Percentiles rank a stretch among this genome's conserved stretches.
phyloP scores from a whole-genome alignment of 2,329 filamentous ascomycete genomes.

The Cercospora brassicicola region DNA sequence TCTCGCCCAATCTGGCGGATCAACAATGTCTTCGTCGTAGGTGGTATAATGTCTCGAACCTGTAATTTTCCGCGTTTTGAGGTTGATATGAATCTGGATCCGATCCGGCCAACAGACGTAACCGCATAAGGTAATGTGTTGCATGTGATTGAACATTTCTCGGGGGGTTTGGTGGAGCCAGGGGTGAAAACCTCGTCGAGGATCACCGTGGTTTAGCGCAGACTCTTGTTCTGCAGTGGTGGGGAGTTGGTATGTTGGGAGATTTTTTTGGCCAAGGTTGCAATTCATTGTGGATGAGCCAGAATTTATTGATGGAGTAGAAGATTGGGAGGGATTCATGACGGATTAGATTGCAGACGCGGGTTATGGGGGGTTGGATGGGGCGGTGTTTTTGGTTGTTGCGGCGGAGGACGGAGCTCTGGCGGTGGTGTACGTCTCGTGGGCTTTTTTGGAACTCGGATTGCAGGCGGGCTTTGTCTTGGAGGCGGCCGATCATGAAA shows the following conservation, averaged over 20 bases:
- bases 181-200: background rate
- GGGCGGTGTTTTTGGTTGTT: background rate
- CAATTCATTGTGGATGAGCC: background rate
- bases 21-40: background rate
- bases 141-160: background rate
- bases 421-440: background rate
- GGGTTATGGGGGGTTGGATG: background rate
- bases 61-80: background rate
- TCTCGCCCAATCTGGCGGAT: background rate
- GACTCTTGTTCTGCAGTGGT: background rate
- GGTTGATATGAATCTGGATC: too few species aligned
- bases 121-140: background rate
- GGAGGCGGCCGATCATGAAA: background rate
- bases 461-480: background rate
- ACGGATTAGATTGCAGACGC: background rate
- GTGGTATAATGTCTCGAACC: background rate
- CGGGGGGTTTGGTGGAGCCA: background rate
- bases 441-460: background rate
- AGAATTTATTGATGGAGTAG: background rate
- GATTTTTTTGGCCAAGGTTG: background rate
- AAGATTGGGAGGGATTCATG: background rate
- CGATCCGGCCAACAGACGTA: too few species aligned
- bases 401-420: background rate
- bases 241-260: background rate
- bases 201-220: accelerated